A percentile compares a stretch with the other conserved stretches of the same genome.
Conservation (phyloP, 2,329 filamentous ascomycete species). For the Phoma herbarum region DNA sequence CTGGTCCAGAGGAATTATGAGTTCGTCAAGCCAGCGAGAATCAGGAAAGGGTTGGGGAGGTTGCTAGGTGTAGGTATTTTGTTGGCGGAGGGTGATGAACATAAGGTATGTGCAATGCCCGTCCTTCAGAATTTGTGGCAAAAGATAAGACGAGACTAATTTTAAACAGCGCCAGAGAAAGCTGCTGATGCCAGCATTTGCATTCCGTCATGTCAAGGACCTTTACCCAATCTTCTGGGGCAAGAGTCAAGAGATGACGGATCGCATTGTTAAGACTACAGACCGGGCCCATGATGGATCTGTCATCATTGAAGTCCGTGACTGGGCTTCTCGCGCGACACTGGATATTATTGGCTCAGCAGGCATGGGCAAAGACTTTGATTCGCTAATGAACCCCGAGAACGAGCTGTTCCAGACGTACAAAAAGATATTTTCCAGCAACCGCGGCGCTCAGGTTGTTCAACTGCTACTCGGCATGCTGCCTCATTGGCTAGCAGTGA, state of each 20-base stretch:
- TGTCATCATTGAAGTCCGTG: constrained; percentile 54
- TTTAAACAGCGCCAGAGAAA: constrained; percentile 54
- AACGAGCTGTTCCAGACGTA: constrained; percentile 65
- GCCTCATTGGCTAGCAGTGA: constrained; percentile 67
- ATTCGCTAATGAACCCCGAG: constrained; percentile 59
- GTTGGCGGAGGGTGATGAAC: constrained; percentile 88
- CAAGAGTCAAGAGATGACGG: constrained; percentile 56
- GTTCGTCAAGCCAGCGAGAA: constrained; percentile 57
- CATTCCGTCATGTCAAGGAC: constrained; percentile 61
- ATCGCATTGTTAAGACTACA: constrained; percentile 44
- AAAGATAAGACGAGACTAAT: constrained; percentile 22
- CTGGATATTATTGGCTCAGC: constrained; percentile 67
- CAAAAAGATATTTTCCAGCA: constrained; percentile 59
- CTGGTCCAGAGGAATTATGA: constrained; percentile 61
- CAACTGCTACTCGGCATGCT: constrained; percentile 69
- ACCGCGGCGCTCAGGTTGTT: constrained; percentile 62
- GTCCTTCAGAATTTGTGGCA: not conserved
- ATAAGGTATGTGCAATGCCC: constrained; percentile 63
- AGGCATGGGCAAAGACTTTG: constrained; percentile 66
- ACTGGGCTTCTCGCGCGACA: constrained; percentile 61
- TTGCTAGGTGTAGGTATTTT: constrained; percentile 77
- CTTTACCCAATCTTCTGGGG: constrained; percentile 60
- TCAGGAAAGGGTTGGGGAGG: constrained; percentile 65
- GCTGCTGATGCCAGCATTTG: constrained; percentile 59
- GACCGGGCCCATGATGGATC: constrained; percentile 37